These are phyloP conservation scores for Suillus discolor DNA, from an alignment of 768 basidiomycete genomes.

Conservation along the genomic window DNA sequence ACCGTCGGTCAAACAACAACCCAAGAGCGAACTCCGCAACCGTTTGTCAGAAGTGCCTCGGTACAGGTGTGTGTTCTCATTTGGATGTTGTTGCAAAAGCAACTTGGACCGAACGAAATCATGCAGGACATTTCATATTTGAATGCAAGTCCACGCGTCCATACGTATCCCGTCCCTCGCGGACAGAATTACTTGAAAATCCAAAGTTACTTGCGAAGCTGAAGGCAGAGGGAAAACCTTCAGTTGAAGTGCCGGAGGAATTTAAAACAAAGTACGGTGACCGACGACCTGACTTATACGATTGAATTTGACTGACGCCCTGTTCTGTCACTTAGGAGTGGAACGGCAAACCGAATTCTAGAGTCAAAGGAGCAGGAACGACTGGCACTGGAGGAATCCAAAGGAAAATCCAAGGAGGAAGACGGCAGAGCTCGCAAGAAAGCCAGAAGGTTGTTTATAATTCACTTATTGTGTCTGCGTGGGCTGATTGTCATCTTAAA, in stretches of 20 bases:
- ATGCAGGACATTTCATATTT: conserved; percentile 84
- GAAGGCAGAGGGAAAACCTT: conserved; percentile 71
- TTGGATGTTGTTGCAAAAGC: conserved; percentile 6
- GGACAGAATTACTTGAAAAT: conserved; percentile 84
- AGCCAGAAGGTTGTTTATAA: conserved; percentile 41
- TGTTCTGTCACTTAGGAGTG: conserved; percentile 46
- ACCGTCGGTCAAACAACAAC: conserved; percentile 59
- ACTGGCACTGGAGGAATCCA: conserved; percentile 26
- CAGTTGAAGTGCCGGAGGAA: conserved; percentile 87
- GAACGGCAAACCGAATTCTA: conserved; percentile 84
- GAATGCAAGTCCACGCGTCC: conserved; percentile 83
- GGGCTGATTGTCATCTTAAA: background rate
- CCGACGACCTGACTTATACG: background rate
- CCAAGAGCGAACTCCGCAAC: conserved; percentile 69
- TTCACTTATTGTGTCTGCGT: conserved; percentile 18
- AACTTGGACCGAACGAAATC: background rate
- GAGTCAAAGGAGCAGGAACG: conserved; percentile 82
- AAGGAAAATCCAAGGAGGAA: conserved; percentile 31
- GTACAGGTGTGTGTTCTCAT: conserved; percentile 48
- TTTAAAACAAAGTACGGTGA: conserved; percentile 75
- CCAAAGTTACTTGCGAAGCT: conserved; percentile 68
- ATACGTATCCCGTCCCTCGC: conserved; percentile 87
- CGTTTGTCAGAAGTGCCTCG: conserved; percentile 82
- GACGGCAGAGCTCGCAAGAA: conserved; percentile 38
- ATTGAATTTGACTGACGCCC: conserved; percentile 9